Conservation (phyloP, 2,329 filamentous ascomycete genomes). For the Nannizziopsis arthrosporioides region DNA sequence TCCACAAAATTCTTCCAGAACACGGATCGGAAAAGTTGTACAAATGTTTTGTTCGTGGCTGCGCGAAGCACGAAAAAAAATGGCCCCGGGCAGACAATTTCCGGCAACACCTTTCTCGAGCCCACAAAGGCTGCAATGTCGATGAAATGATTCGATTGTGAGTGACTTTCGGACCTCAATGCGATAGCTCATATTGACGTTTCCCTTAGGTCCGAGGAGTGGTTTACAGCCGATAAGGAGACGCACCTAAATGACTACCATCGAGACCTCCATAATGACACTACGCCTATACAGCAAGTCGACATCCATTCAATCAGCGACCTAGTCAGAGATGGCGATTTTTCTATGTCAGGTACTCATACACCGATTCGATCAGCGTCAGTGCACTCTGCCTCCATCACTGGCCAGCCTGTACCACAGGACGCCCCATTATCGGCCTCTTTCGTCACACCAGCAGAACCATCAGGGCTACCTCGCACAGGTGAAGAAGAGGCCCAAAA, state of each 20-base stretch:
- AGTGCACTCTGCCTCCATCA: background rate
- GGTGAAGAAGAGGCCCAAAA: background rate
- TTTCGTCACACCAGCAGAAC: background rate
- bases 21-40: conserved; percentile 43
- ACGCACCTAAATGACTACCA: background rate
- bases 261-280: background rate
- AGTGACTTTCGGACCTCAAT: background rate
- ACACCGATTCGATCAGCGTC: background rate
- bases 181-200: background rate
- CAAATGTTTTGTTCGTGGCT: conserved; percentile 48
- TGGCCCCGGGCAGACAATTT: conserved; percentile 86
- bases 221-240: background rate
- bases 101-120: conserved; percentile 59
- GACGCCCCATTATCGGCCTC: background rate
- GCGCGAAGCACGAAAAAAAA: conserved; percentile 51
- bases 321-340: background rate
- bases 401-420: background rate
- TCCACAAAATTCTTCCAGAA: conserved; percentile 13
- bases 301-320: background rate
- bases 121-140: conserved; percentile 46
- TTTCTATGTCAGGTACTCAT: background rate
- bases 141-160: conserved; percentile 1
- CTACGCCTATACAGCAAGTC: background rate
- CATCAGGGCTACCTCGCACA: background rate
- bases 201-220: background rate